A percentile compares a stretch with the other conserved stretches of the same genome.
Conservation (phyloP, 371 early-diverging fungal species). For the Ordospora colligata region DNA sequence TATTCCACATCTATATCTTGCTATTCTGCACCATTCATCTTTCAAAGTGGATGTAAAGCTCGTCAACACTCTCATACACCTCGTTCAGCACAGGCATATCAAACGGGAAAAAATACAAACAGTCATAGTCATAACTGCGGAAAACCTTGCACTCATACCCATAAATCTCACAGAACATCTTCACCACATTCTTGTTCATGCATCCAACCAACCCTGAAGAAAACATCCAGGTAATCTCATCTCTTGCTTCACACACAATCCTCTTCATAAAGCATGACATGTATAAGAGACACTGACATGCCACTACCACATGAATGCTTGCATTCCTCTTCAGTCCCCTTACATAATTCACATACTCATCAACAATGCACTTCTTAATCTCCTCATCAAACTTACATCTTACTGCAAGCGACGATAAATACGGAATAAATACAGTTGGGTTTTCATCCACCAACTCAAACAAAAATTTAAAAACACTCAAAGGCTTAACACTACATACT, state of each 20-base stretch:
- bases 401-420: constrained; percentile 21
- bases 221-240: constrained; percentile 3
- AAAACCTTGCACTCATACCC: constrained; percentile 12
- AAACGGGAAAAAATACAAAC: constrained; percentile 30
- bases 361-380: neutral
- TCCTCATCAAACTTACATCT: neutral
- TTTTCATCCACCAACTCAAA: constrained; percentile 7
- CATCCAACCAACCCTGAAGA: neutral
- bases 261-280: constrained; percentile 19
- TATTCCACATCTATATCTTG: too few relatives aligned
- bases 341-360: neutral
- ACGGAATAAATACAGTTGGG: constrained; percentile 23
- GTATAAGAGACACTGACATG: constrained; percentile 26
- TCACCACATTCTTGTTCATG: constrained; percentile 18
- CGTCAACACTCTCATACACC: neutral
- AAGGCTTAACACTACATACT: neutral
- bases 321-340: neutral
- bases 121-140: constrained; percentile 15
- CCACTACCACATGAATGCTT: neutral
- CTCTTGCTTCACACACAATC: neutral
- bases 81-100: constrained; percentile 12
- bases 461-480: constrained; percentile 17
- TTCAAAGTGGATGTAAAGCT: constrained; percentile 9
- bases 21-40: neutral
- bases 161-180: constrained; percentile 13